Evolutionary conservation across 345 rosid species (phyloP).

Genomic region (thale cress (Arabidopsis thaliana)): DNA sequence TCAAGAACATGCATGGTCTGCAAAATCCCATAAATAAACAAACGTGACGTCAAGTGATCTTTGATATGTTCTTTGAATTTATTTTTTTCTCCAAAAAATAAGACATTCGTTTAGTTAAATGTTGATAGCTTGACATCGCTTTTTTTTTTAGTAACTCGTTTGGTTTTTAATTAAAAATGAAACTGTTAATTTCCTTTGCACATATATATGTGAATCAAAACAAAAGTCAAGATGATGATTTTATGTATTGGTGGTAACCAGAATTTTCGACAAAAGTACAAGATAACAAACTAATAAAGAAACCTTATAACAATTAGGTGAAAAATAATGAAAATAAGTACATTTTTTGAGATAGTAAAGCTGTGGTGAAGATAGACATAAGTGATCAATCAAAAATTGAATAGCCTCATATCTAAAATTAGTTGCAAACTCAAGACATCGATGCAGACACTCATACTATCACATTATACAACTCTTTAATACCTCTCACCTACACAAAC

Average conservation of each 20-base stretch:
- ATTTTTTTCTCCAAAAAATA: not conserved
- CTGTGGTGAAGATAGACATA: conserved; percentile 28
- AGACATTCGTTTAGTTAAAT: not conserved
- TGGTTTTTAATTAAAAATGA: not conserved
- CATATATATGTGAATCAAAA: not conserved
- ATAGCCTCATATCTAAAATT: conserved; percentile 41
- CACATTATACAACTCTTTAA: conserved; percentile 39
- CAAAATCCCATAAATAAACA: not conserved
- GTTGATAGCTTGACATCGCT: not conserved
- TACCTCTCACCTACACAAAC: conserved; percentile 40
- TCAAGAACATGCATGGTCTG: not conserved
- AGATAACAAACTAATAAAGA: conserved; percentile 18
- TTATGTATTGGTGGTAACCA: not conserved
- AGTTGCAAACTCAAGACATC: conserved; percentile 41
- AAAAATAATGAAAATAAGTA: conserved; percentile 23
- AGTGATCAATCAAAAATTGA: conserved; percentile 26
- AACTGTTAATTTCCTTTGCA: not conserved
- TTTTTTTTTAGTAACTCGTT: not conserved
- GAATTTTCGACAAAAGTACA: not conserved
- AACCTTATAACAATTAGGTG: conserved; percentile 20
- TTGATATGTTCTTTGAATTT: not conserved
- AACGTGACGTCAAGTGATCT: not conserved
- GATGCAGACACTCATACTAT: conserved; percentile 35
- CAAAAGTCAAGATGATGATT: not conserved
- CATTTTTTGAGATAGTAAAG: conserved; percentile 18